Evolutionary conservation across 257 asterid genomes (phyloP).

Genomic region (Solanum sparsipilum): DNA sequence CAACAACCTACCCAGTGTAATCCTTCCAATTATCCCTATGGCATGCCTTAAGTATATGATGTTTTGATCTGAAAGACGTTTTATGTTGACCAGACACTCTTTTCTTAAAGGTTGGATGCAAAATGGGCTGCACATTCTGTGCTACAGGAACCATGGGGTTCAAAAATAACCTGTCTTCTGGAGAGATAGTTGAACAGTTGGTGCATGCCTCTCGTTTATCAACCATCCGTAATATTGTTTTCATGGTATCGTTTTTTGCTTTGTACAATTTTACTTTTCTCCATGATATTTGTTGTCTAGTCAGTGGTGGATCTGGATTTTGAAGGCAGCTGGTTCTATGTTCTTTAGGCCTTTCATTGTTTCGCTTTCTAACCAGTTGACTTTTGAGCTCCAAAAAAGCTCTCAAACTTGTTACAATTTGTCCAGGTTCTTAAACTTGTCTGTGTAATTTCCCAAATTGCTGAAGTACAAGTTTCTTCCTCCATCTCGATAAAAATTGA

Average conservation of each 20-base stretch:
- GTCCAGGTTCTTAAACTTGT: neutral
- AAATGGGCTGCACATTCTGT: slow-evolving; percentile 96
- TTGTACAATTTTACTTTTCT: neutral
- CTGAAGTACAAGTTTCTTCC: neutral
- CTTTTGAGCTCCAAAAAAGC: neutral
- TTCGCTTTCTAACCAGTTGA: neutral
- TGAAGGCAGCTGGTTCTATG: neutral
- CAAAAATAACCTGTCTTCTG: slow-evolving; percentile 73
- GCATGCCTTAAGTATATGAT: neutral
- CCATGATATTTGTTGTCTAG: neutral
- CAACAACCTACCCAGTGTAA: neutral
- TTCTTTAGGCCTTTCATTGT: neutral
- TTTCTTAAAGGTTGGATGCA: slow-evolving; percentile 78
- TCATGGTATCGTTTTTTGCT: slow-evolving; percentile 52
- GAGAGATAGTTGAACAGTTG: slow-evolving; percentile 86
- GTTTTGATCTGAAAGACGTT: neutral
- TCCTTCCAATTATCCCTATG: neutral
- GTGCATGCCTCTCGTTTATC: slow-evolving; percentile 87
- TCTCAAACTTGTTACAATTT: neutral
- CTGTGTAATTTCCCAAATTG: neutral
- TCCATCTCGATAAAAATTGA: neutral
- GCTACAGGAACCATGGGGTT: slow-evolving; percentile 99
- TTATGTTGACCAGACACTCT: neutral
- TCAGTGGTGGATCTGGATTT: neutral
- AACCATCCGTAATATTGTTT: slow-evolving; percentile 79